A percentile compares a stretch with the other conserved stretches of the same genome.
These are phyloP conservation scores for Aurinia saxatilis DNA, from an alignment of 345 rosid genomes.

Conservation along the genomic window DNA sequence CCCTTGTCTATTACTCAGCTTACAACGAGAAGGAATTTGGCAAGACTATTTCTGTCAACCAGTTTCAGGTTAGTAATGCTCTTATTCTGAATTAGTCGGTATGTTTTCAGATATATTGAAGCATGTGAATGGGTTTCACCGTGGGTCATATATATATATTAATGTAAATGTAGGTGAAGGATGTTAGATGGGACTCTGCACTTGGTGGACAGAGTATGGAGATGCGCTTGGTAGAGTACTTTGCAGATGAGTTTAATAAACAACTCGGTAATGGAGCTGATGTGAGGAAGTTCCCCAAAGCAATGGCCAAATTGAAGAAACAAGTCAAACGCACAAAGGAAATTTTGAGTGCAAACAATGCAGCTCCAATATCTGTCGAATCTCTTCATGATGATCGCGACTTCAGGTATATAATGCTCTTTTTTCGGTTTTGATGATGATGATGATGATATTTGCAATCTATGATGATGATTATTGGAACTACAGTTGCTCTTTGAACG, in stretches of 20 bases:
- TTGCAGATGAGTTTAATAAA: constrained; percentile 94
- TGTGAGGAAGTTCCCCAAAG: constrained; percentile 85
- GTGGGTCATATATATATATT: background rate
- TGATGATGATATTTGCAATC: background rate
- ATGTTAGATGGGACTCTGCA: constrained; percentile 93
- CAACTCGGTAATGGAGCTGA: constrained; percentile 84
- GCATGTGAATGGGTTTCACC: background rate
- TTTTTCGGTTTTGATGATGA: background rate
- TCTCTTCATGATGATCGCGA: constrained; percentile 88
- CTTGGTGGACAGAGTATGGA: constrained; percentile 97
- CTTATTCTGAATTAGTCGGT: background rate
- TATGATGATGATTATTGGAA: no score
- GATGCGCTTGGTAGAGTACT: constrained; percentile 71
- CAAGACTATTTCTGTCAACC: constrained; percentile 80
- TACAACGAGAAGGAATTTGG: constrained; percentile 80
- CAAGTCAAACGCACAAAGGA: constrained; percentile 99
- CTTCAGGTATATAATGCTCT: constrained; percentile 55
- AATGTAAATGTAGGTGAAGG: constrained; percentile 61
- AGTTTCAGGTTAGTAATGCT: constrained; percentile 64
- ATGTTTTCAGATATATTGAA: background rate
- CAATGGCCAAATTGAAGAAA: constrained; percentile 98
- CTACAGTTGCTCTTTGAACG: no score
- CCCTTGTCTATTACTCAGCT: constrained; percentile 84
- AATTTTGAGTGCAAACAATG: constrained; percentile 88
- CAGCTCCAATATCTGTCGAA: constrained; percentile 91